Conservation (phyloP, 192 early-diverging fungal genomes). For the Polychytrium aggregatum region DNA sequence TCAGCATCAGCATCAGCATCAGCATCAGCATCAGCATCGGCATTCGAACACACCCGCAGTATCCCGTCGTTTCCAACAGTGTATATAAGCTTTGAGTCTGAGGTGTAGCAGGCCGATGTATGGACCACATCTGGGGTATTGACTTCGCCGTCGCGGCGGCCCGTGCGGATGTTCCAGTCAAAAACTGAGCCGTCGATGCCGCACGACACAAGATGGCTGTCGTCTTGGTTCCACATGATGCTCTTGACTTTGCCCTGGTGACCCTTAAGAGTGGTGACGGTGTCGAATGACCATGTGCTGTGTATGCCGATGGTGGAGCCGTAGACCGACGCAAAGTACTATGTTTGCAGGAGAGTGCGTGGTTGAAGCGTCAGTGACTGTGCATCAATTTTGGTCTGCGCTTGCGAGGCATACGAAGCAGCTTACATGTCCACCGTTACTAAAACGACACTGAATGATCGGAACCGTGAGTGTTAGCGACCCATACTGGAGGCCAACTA, state of each 20-base stretch:
- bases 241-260: conserved; percentile 39
- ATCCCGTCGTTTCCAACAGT: conserved; percentile 22
- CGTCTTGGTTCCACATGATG: conserved; percentile 40
- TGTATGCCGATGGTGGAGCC: conserved; percentile 35
- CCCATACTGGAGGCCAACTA: no score
- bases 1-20: no score
- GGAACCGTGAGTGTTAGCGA: no score
- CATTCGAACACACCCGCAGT: not conserved
- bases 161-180: conserved; percentile 30
- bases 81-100: conserved; percentile 26
- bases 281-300: conserved; percentile 43
- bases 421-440: conserved; percentile 34
- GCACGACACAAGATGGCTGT: conserved; percentile 32
- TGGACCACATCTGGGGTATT: conserved; percentile 7
- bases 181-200: conserved; percentile 37
- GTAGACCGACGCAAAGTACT: conserved; percentile 48
- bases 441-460: conserved; percentile 40
- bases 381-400: no score
- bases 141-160: conserved; percentile 26
- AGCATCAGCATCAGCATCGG: no score
- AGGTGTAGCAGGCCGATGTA: conserved; percentile 18
- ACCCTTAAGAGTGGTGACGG: conserved; percentile 26
- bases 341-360: not conserved
- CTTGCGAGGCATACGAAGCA: not conserved
- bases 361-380: no score